These are phyloP conservation scores for Elsinoe ampelina DNA, from an alignment of 2,329 filamentous ascomycete genomes.

Conservation along the genomic window DNA sequence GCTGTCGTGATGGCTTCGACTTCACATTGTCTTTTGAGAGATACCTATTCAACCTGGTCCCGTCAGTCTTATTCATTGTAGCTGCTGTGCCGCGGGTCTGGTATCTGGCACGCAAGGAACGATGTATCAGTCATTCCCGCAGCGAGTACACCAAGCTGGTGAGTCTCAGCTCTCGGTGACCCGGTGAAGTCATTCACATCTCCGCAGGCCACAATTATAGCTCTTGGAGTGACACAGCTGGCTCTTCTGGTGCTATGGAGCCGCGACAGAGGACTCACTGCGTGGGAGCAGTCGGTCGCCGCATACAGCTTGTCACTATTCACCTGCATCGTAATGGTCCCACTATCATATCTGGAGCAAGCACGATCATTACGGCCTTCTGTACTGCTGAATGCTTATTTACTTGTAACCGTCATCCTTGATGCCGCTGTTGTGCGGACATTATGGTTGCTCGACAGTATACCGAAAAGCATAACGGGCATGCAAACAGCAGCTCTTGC, in stretches of 20 bases:
- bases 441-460: conserved; percentile 23
- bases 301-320: not conserved
- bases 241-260: conserved; percentile 12
- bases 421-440: conserved; percentile 14
- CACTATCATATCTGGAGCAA: conserved; percentile 15
- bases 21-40: conserved; percentile 32
- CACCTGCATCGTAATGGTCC: not conserved
- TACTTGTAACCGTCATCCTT: conserved; percentile 14
- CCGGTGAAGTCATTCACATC: not conserved
- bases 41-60: conserved; percentile 26
- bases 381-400: conserved; percentile 13
- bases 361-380: conserved; percentile 15
- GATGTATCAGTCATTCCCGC: conserved; percentile 16
- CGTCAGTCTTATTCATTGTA: conserved; percentile 24
- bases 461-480: conserved; percentile 18
- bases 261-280: not conserved
- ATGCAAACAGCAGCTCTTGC: conserved; percentile 31
- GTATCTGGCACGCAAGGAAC: conserved; percentile 23
- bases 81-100: conserved; percentile 24
- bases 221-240: conserved; percentile 8
- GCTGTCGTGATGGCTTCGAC: conserved; percentile 28
- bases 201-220: conserved; percentile 1
- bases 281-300: conserved; percentile 5
- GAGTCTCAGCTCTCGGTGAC: not conserved
- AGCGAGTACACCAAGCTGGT: conserved; percentile 14